Percentiles rank a stretch among this genome's conserved stretches.
These are phyloP conservation scores for Kodamaea nitidulidarum DNA, from an alignment of 805 yeast genomes.

Conservation along the genomic window DNA sequence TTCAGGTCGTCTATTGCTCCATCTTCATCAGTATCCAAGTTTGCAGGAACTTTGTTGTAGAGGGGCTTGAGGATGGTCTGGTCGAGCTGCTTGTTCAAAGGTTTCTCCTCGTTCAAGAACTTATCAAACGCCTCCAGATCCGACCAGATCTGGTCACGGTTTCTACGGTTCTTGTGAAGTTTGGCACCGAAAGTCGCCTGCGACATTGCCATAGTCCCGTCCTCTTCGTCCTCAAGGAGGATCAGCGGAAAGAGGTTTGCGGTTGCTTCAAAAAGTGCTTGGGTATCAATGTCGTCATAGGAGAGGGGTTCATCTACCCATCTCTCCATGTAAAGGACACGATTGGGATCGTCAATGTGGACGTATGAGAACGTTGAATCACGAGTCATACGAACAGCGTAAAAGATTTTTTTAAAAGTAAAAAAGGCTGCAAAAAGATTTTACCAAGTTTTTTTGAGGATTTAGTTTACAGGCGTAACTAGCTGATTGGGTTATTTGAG, in stretches of 20 bases:
- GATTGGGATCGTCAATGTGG: slow-evolving; percentile 37
- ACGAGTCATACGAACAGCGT: slow-evolving; percentile 1
- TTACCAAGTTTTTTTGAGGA: no score
- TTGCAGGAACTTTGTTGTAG: slow-evolving; percentile 13
- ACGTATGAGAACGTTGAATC: slow-evolving; percentile 22
- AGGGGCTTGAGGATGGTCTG: slow-evolving; percentile 30
- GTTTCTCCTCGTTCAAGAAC: slow-evolving; percentile 20
- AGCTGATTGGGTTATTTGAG: no score
- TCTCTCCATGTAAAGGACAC: slow-evolving; percentile 37
- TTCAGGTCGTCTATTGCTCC: not conserved
- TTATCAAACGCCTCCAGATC: slow-evolving; percentile 30
- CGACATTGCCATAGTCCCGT: slow-evolving; percentile 34
- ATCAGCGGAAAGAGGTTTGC: slow-evolving; percentile 32
- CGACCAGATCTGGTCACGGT: slow-evolving; percentile 33
- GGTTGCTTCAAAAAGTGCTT: slow-evolving; percentile 34
- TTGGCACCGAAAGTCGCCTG: slow-evolving; percentile 39
- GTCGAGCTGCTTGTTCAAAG: slow-evolving; percentile 21
- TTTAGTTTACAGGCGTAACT: no score
- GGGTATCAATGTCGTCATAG: slow-evolving; percentile 41
- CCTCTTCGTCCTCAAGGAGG: slow-evolving; percentile 35
- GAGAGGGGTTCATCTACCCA: slow-evolving; percentile 41
- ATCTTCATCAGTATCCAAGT: slow-evolving; percentile 13
- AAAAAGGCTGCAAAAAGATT: not conserved
- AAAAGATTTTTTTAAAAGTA: not conserved
- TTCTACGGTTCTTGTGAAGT: slow-evolving; percentile 29